Evolutionary conservation across 352 stramenopile genomes (phyloP).

Genomic region (Phytopythium litorale): DNA sequence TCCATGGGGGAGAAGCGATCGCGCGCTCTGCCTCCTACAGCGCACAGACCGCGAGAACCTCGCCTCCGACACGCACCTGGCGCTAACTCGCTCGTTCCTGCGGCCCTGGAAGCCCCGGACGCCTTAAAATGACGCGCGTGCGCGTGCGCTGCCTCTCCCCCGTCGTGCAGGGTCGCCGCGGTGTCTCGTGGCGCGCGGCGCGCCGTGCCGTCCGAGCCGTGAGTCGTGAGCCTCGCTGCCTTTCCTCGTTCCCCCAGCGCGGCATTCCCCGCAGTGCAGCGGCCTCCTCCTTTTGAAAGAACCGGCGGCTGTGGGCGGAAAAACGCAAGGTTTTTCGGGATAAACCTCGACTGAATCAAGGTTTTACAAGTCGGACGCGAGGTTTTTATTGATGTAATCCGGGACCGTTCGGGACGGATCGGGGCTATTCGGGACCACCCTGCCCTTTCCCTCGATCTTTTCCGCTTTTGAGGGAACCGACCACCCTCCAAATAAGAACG

Average conservation of each 20-base stretch:
- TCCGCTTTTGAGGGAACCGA: neutral
- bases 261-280: constrained; percentile 1
- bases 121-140: neutral
- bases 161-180: neutral
- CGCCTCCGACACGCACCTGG: neutral
- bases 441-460: constrained; percentile 1
- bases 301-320: neutral
- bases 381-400: neutral
- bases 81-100: neutral
- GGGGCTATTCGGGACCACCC: neutral
- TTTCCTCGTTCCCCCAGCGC: constrained; percentile 1
- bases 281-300: neutral
- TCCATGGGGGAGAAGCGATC: neutral
- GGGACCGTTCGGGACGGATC: neutral
- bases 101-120: neutral
- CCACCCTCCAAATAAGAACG: constrained; percentile 1
- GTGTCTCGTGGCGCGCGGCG: constrained; percentile 1
- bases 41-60: neutral
- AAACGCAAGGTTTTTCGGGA: neutral
- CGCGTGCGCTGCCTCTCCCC: neutral
- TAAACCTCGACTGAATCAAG: neutral
- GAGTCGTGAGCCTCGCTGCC: neutral
- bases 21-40: neutral
- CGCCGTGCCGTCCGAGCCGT: neutral
- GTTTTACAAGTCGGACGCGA: neutral